Evolutionary conservation across 2,329 filamentous ascomycete species (phyloP), one percentile per base, ranked within the genome.

Genomic region (Penicillium sp.): DNA sequence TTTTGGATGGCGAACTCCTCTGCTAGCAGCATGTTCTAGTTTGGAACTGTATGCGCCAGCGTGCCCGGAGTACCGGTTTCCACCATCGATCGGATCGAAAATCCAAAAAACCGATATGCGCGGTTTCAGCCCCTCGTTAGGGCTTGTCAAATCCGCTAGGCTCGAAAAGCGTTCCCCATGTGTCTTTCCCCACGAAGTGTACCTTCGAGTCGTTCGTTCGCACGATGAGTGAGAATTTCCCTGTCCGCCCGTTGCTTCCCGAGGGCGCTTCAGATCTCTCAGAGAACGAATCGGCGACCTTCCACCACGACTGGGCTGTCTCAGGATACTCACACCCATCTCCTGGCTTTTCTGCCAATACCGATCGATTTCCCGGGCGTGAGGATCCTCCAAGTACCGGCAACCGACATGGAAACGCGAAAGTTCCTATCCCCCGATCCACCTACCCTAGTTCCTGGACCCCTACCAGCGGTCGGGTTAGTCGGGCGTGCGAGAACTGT

Each of bases 401-500:
- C 10, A 59, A 66, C 24, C 60, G 56, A 21, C 50, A 57, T 16
- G 39, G 49, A 31, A 67, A 65, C 49, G 57, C 64, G 8, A 70
- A 70, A 57, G 67, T 70, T 8, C 50, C 64, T 23, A 70, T 70
- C 12, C 66, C 68, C 12, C 60, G 68, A 31, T 61, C 59, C n/a
- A 46, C 57, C 9, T 61, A 58, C 29, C 38, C 64, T 23, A 60
- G 50, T 52, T 58, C 38, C 47, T 62, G 56, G 55, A 63, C 60
- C 12, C 10, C 36, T 39, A 65, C 47, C 45, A 65, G 61, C 26
- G 67, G 66, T 47, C 67, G 70, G 29, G 68, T 71, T 38, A 69
- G 69, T 51, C 68, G 66, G 31, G 74, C 75, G 5, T 77, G 75
- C 51, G 74, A 77, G 57, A 72, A 72, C 48, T 77, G 75, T 56